Evolutionary conservation across 1,284 basidiomycete species (phyloP).

Genomic region (Kwoniella shivajii): DNA sequence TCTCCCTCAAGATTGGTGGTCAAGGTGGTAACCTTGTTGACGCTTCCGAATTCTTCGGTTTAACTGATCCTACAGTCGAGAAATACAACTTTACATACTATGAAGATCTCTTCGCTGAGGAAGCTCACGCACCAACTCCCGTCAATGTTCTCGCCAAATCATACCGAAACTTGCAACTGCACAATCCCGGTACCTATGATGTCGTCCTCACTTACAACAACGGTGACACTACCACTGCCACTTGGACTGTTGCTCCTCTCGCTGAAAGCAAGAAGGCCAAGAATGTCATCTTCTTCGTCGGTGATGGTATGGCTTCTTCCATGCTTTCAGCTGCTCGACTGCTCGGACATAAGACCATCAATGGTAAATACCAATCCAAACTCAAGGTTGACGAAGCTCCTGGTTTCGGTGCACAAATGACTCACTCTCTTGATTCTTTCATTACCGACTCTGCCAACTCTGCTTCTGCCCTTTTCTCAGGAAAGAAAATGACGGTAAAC

Average conservation of each 20-base stretch:
- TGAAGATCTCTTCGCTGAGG: constrained; percentile 52
- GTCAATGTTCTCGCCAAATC: constrained; percentile 55
- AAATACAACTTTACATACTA: constrained; percentile 49
- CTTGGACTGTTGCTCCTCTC: constrained; percentile 49
- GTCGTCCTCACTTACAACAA: constrained; percentile 38
- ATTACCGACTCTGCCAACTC: constrained; percentile 57
- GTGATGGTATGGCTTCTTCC: constrained; percentile 50
- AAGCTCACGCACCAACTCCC: constrained; percentile 39
- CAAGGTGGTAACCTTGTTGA: constrained; percentile 39
- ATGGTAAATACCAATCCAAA: constrained; percentile 53
- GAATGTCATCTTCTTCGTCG: constrained; percentile 55
- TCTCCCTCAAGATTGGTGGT: constrained; percentile 46
- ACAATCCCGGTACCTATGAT: constrained; percentile 41
- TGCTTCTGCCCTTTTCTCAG: constrained; percentile 55
- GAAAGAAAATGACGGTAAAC: constrained; percentile 56
- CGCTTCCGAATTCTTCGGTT: constrained; percentile 47
- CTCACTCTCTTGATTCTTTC: constrained; percentile 48
- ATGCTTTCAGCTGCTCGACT: constrained; percentile 53
- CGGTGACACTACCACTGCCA: constrained; percentile 42
- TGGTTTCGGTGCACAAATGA: constrained; percentile 44
- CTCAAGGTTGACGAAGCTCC: constrained; percentile 49
- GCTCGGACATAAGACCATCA: constrained; percentile 56
- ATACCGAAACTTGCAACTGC: constrained; percentile 51
- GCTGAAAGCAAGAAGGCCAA: constrained; percentile 47
- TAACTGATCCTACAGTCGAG: constrained; percentile 39